A percentile compares a stretch with the other conserved stretches of the same genome.
Evolutionary conservation across 2,329 filamentous ascomycete species (phyloP).

Genomic region (Emergomyces pasteurianus): DNA sequence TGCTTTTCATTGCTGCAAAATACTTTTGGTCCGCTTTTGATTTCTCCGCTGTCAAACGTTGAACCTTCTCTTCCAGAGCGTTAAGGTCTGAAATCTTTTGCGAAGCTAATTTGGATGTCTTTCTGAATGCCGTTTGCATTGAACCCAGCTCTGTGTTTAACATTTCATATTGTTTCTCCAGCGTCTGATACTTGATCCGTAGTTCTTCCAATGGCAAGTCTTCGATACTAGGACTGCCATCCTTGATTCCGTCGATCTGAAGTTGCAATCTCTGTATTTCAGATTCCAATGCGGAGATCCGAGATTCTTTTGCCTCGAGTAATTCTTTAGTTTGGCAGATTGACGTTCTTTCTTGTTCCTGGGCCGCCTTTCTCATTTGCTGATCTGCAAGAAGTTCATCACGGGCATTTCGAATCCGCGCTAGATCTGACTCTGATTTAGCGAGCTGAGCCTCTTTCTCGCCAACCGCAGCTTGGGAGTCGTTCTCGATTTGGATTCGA

Average conservation of each 20-base stretch:
- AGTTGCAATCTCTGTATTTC: constrained; percentile 62
- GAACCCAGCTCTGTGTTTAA: constrained; percentile 80
- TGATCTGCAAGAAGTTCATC: constrained; percentile 80
- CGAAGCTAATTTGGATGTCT: constrained; percentile 69
- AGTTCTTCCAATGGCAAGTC: constrained; percentile 58
- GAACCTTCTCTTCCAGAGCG: constrained; percentile 64
- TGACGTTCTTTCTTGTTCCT: constrained; percentile 63
- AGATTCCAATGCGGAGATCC: constrained; percentile 69
- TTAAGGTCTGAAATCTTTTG: constrained; percentile 75
- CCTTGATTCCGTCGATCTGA: constrained; percentile 39
- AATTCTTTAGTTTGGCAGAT: constrained; percentile 68
- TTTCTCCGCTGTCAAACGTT: constrained; percentile 71
- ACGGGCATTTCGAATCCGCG: constrained; percentile 67
- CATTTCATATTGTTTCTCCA: constrained; percentile 69
- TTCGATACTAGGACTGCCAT: constrained; percentile 38
- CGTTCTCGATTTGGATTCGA: constrained; percentile 67
- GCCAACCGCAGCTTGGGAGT: constrained; percentile 57
- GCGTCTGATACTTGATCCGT: constrained; percentile 56
- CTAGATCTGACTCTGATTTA: constrained; percentile 70
- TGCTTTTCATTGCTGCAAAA: constrained; percentile 88
- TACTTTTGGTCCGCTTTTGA: constrained; percentile 96
- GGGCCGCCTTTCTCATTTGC: constrained; percentile 62
- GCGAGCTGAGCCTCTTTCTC: constrained; percentile 77
- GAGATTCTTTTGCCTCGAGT: constrained; percentile 62
- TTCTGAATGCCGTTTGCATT: constrained; percentile 84